Percentiles rank a stretch among this genome's conserved stretches.
These are phyloP conservation scores for Lasiodiplodia sp. DNA, from an alignment of 2,329 filamentous ascomycete genomes.

Conservation along the genomic window DNA sequence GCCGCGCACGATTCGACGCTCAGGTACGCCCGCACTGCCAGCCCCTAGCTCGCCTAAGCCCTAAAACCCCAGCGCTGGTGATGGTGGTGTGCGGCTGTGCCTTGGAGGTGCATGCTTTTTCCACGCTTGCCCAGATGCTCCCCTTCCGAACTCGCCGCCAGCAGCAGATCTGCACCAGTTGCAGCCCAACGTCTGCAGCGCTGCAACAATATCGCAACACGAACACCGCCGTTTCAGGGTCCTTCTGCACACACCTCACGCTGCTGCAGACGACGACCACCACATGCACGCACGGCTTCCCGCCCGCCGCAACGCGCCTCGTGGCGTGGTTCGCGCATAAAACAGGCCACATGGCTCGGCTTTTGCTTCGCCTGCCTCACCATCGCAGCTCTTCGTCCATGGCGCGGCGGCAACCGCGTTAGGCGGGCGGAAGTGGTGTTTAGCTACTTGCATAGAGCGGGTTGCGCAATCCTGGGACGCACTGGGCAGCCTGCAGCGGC, in stretches of 20 bases:
- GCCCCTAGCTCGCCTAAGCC: constrained; percentile 14
- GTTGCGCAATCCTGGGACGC: constrained; percentile 27
- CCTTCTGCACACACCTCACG: neutral
- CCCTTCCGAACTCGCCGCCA: constrained; percentile 18
- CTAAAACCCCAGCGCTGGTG: constrained; percentile 4
- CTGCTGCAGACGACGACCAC: constrained; percentile 8
- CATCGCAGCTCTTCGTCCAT: constrained; percentile 1
- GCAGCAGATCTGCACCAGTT: constrained; percentile 24
- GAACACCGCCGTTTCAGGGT: constrained; percentile 28
- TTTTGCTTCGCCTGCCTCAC: constrained; percentile 16
- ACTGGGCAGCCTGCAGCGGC: constrained; percentile 18
- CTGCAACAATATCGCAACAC: constrained; percentile 29
- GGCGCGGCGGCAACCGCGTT: constrained; percentile 7
- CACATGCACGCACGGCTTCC: constrained; percentile 9
- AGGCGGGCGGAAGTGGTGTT: constrained; percentile 20
- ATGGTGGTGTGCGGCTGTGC: constrained; percentile 1
- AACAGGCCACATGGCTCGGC: constrained; percentile 17
- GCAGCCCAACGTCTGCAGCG: constrained; percentile 20
- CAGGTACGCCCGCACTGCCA: constrained; percentile 20
- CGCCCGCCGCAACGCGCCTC: neutral
- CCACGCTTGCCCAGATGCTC: constrained; percentile 16
- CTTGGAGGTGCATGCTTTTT: neutral
- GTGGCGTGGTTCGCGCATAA: constrained; percentile 8
- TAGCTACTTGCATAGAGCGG: constrained; percentile 22
- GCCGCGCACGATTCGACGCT: constrained; percentile 13